A percentile compares a stretch with the other conserved stretches of the same genome.
phyloP scores from a whole-genome alignment of 352 stramenopile species.

The Phytophthora foliorum region DNA sequence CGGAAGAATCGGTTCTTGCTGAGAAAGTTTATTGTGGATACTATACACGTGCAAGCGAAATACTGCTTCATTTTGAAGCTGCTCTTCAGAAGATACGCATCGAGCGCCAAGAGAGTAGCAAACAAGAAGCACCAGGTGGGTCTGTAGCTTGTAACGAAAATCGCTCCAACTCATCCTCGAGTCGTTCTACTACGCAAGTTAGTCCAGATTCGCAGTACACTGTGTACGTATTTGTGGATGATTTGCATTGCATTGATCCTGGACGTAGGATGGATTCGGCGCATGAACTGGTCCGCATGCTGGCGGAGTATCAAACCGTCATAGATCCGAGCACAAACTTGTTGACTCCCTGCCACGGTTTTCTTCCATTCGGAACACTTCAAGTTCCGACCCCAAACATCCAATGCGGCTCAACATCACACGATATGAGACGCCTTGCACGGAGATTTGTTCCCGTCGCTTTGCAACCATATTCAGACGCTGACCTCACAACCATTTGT shows the following conservation, averaged over 20 bases:
- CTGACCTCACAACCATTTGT: constrained; percentile 65
- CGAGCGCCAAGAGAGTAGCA: constrained; percentile 8
- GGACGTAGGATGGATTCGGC: constrained; percentile 38
- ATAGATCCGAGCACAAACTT: constrained; percentile 49
- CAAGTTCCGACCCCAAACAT: constrained; percentile 16
- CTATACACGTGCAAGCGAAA: constrained; percentile 29
- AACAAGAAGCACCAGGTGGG: not conserved
- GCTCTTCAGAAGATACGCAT: constrained; percentile 29
- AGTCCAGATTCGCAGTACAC: not conserved
- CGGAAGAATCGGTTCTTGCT: not conserved
- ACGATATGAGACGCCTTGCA: constrained; percentile 39
- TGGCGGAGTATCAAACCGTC: constrained; percentile 51
- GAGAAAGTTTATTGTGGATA: constrained; percentile 30
- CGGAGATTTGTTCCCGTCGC: constrained; percentile 47
- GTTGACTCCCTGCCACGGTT: constrained; percentile 34
- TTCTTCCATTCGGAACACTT: constrained; percentile 43
- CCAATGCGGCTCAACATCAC: not conserved
- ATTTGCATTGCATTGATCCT: constrained; percentile 56
- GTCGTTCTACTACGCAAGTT: not conserved
- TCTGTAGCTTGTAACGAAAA: not conserved
- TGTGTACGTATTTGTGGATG: constrained; percentile 68
- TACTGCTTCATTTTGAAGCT: constrained; percentile 27
- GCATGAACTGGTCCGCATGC: constrained; percentile 57
- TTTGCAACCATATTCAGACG: constrained; percentile 44
- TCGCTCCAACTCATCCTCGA: not conserved